These are phyloP conservation scores for Asterochloris erici DNA, from an alignment of 139 green algal species.

Conservation along the genomic window DNA sequence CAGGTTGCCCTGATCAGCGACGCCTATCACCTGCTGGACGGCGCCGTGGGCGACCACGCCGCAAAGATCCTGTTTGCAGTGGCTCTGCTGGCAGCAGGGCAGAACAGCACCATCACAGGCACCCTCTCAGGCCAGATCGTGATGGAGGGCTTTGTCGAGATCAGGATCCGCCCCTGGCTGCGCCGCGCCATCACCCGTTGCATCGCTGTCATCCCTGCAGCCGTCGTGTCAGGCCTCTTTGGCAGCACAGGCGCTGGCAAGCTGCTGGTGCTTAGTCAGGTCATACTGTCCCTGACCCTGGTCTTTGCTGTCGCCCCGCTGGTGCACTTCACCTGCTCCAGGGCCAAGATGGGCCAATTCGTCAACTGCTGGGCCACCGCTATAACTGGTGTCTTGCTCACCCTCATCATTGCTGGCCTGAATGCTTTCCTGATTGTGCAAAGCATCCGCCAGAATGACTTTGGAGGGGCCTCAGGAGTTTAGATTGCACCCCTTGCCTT, in stretches of 20 bases:
- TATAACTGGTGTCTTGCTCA: constrained; percentile 23
- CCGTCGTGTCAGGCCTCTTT: constrained; percentile 48
- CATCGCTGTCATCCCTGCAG: constrained; percentile 50
- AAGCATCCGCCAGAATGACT: constrained; percentile 11
- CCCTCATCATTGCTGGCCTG: constrained; percentile 44
- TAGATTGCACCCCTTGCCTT: neutral
- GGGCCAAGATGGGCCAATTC: constrained; percentile 35
- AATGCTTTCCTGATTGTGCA: constrained; percentile 18
- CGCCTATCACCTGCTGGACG: constrained; percentile 49
- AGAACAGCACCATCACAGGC: constrained; percentile 58
- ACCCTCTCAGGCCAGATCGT: constrained; percentile 48
- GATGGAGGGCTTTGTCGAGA: constrained; percentile 58
- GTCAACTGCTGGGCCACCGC: constrained; percentile 33
- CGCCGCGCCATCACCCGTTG: constrained; percentile 42
- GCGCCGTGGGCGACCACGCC: constrained; percentile 40
- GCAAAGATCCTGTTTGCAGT: constrained; percentile 49
- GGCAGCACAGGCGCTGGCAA: constrained; percentile 43
- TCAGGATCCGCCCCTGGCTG: constrained; percentile 41
- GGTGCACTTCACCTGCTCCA: constrained; percentile 58
- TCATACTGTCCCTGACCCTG: constrained; percentile 63
- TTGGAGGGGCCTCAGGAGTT: constrained; percentile 15
- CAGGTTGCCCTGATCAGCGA: constrained; percentile 6
- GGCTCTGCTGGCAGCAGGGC: constrained; percentile 43
- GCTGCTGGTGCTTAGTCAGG: constrained; percentile 48
- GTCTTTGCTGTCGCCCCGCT: constrained; percentile 59